phyloP scores from a whole-genome alignment of 768 basidiomycete species.

The Albatrellus ellisii region DNA sequence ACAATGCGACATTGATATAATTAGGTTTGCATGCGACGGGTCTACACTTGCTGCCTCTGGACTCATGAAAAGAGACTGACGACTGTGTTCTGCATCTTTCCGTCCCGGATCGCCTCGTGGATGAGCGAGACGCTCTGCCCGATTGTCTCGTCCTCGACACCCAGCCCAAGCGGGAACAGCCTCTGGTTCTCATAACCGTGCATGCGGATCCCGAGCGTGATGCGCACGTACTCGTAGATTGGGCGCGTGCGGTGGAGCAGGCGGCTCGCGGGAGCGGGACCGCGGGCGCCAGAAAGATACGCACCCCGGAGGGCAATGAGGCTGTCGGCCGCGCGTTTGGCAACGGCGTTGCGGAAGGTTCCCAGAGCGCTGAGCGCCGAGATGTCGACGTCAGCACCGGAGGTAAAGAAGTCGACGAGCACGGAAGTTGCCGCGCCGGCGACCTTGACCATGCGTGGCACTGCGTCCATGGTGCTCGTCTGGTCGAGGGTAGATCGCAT shows the following conservation, averaged over 20 bases:
- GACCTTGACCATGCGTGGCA: slow-evolving; percentile 55
- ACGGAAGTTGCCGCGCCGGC: slow-evolving; percentile 47
- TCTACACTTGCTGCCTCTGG: not conserved
- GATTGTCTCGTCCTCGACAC: slow-evolving; percentile 51
- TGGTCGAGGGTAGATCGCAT: slow-evolving; percentile 45
- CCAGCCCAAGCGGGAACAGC: slow-evolving; percentile 47
- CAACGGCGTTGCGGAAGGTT: slow-evolving; percentile 39
- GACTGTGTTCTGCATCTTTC: slow-evolving; percentile 48
- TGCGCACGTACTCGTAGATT: slow-evolving; percentile 67
- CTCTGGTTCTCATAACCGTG: slow-evolving; percentile 64
- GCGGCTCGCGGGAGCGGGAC: slow-evolving; percentile 50
- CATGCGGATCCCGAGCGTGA: slow-evolving; percentile 65
- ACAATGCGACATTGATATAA: too few relatives aligned
- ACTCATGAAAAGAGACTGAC: slow-evolving; percentile 31
- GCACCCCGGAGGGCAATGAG: slow-evolving; percentile 37
- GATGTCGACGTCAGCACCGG: slow-evolving; percentile 10
- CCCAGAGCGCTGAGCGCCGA: slow-evolving; percentile 28
- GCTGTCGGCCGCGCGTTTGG: slow-evolving; percentile 30
- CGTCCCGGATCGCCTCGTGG: slow-evolving; percentile 69
- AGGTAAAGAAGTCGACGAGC: slow-evolving; percentile 46
- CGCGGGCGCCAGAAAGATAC: slow-evolving; percentile 46
- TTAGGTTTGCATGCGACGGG: too few relatives aligned
- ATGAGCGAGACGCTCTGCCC: slow-evolving; percentile 66
- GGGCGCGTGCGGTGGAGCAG: slow-evolving; percentile 56
- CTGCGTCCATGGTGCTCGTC: slow-evolving; percentile 61